Evolutionary conservation across 1,139 yeast genomes (phyloP), one percentile per base, ranked within the genome.

Genomic region (Lodderomyces beijingensis): DNA sequence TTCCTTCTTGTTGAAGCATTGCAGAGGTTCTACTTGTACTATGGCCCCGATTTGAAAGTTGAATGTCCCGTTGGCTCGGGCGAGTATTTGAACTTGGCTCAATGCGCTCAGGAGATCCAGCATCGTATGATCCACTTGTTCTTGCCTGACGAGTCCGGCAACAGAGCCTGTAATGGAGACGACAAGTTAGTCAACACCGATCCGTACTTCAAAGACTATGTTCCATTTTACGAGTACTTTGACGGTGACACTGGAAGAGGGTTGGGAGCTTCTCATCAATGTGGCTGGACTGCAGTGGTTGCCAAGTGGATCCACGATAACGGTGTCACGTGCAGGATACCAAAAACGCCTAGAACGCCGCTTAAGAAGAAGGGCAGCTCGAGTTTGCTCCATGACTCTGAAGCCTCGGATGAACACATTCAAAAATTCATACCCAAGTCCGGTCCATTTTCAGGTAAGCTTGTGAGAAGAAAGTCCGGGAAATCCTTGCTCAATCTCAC

Each of bases 211-310:
- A 75, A 74, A 49, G 95, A 88, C 43, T 75, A 78, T 47, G 73
- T 86, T 28, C 80, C 85, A 42, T 89, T 87, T 57, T 86, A 75
- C 54, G 97, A 89, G 61, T 89, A 84, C 54, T 89, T 89, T 55
- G 95, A 89, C 51, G 96, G 95, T 46, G 97, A 89, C 51, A 83
- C 94, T 2, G 97, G 97, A 30, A 74, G 95, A 48, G 97, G 97
- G 5, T 65, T 89, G 39, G 97, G 97, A 25, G 91, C 96, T 1
- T 81, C 91, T 30, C 96, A 91, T 64, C 97, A 89, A 62, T 82
- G 89, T 65, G 97, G 97, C 11, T 89, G 97, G 97, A 89, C 97
- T 1, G 89, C 95, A 0, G 71, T 89, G 31, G 93, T 88, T 36
- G 95, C 96, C 31, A 85, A 91, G 58, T 78, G 93, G 77, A 87